Evolutionary conservation across 2,329 filamentous ascomycete species (phyloP).

Genomic region (Penicillium sp.): DNA sequence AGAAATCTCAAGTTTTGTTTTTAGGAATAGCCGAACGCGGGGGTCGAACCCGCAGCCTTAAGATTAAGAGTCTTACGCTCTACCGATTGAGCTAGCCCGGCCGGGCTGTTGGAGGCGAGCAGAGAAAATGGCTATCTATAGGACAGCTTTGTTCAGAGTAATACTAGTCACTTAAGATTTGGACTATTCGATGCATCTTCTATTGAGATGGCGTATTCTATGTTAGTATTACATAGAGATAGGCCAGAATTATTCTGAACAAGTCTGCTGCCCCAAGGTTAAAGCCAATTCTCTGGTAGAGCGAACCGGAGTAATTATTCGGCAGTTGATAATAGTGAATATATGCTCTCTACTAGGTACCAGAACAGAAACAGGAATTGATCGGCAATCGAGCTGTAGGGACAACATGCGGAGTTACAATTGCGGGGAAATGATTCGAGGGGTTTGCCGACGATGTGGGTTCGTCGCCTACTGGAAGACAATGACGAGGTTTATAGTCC

Average conservation of each 20-base stretch:
- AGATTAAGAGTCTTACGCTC: slow-evolving; percentile 49
- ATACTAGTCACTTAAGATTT: background rate
- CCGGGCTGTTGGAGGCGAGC: slow-evolving; percentile 17
- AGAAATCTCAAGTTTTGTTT: slow-evolving; percentile 16
- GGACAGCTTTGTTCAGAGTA: too few relatives aligned
- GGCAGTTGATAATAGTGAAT: background rate
- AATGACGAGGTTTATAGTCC: background rate
- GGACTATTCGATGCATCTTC: background rate
- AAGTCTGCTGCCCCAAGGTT: too few relatives aligned
- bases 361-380: background rate
- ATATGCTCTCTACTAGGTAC: background rate
- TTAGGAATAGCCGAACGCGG: slow-evolving; percentile 38
- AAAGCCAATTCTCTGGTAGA: background rate
- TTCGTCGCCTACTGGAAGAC: background rate
- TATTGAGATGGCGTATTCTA: background rate
- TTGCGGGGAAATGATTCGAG: slow-evolving; percentile 4
- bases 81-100: slow-evolving; percentile 53
- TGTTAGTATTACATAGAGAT: background rate
- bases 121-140: background rate
- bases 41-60: slow-evolving; percentile 44
- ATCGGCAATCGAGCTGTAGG: background rate
- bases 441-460: background rate
- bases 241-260: background rate
- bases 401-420: background rate
- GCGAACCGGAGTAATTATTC: background rate